Base-by-base conservation (phyloP, 2,329 filamentous ascomycete genomes). In the Cladophialophora yegresii region DNA sequence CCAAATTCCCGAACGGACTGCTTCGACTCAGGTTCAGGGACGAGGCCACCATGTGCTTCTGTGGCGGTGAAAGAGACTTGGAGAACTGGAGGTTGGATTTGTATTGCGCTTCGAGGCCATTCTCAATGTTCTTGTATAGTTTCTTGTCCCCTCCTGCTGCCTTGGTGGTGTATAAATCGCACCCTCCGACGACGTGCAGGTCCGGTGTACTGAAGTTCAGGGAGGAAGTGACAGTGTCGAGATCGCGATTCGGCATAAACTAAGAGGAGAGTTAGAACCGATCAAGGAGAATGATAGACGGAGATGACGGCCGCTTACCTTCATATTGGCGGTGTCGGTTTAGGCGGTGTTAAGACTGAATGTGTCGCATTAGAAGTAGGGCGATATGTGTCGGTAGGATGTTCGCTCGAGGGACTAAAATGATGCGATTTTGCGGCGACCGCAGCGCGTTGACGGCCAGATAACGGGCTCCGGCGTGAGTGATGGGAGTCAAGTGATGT, bases 91-190 rank as follows among this genome's bases (percentile, higher is more conserved):
- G 83, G 1, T 96, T 85, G 7, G 92, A 91, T 71, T 92, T 90
- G 83, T 98, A 92, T 77, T 96, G 92, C 43, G 90, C 90, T 77
- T 96, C 92, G 64, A 99, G 86, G 32, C 91, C 92, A 74, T 90
- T 87, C 75, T 97, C 93, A 74, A 99, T 98, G 75, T 89, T 91
- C 79, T 93, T 96, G 83, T 97, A 97, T 8, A 99, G 83, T 76
- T 98, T 98, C 85, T 97, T 97, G 77, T 99, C 95, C 68, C 89
- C 89, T 53, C 93, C 92, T 61, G 93, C 92, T 32, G 95, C 93
- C 79, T 99, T 99, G 28, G 93, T 97, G 9, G 93, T 98, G 82
- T 97, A 99, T 20, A 98, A 84, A 77, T 99, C 95, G 82, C 93
- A 98, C 69, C 91, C 91, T 72, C 95, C 95, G 30, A 92, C 89